Evolutionary conservation across 2,329 filamentous ascomycete species (phyloP), one percentile per base, ranked within the genome.

Genomic region (Talaromyces sp.): DNA sequence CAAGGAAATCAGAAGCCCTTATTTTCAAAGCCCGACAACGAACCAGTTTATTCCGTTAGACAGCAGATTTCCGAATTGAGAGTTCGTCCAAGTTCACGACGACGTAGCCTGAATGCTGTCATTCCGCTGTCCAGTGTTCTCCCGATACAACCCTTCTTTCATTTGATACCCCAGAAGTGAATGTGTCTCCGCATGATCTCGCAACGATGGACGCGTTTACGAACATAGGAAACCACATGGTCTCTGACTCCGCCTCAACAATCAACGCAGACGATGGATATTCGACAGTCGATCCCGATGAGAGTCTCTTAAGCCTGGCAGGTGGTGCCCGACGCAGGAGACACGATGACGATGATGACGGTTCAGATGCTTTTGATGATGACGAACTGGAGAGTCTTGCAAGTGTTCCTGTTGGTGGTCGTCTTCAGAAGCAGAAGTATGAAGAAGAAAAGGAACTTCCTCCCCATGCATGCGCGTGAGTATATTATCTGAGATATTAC

Each of bases 361-460:
- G 91, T 73, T 92, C 90, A 47, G 92, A 96, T 72, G 86, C 85
- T 57, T 90, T 90, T 72, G 91, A 93, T 69, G 91, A 95, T 68
- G 93, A 97, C 68, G 91, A 96, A 71, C 76, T 85, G 66, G 87
- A 90, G 75, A 89, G 87, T 73, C 82, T 96, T 75, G 90, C 90
- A 50, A 97, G 93, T 75, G 89, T 91, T 70, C 88, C 92, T 9
- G 86, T 93, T 35, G 92, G 92, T 69, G 91, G 89, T 57, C 83
- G 89, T 76, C 89, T 88, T 71, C 89, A 88, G 69, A 81, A 81
- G 70, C 74, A 79, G 61, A 82, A 83, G 71, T 74, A 84, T 10
- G 91, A 96, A 70, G 92, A 96, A 75, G 91, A 96, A 72, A 93
- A 93, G 74, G 92, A 97, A 78, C 87, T 98, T 62, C 95, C 95